Conservation (phyloP, 257 asterid genomes). For the Solanum rostratum region DNA sequence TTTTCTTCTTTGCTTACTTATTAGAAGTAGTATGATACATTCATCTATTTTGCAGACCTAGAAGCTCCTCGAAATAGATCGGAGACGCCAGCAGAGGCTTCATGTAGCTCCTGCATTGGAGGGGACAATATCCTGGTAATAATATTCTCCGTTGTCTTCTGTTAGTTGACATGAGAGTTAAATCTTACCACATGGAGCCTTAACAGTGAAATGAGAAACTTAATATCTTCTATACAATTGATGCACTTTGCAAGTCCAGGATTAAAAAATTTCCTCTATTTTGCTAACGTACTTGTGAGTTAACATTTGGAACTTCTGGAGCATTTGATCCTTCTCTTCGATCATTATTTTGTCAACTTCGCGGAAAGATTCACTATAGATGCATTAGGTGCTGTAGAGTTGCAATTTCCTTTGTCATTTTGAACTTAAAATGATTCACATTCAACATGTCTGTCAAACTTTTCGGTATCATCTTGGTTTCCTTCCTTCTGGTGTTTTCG, state of each 20-base stretch:
- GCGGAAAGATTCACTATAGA: background rate
- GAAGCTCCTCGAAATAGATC: constrained; percentile 88
- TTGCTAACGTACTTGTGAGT: background rate
- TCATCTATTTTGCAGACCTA: constrained; percentile 35
- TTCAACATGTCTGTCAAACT: background rate
- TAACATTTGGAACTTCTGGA: background rate
- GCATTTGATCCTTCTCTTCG: background rate
- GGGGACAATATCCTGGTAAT: constrained; percentile 55
- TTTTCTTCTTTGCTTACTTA: background rate
- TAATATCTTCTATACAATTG: background rate
- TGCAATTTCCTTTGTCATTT: background rate
- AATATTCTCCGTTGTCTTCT: background rate
- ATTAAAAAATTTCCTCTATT: background rate
- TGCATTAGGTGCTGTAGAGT: background rate
- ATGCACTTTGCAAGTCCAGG: background rate
- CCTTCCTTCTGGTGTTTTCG: background rate
- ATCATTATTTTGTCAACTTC: background rate
- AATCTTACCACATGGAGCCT: background rate
- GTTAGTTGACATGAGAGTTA: background rate
- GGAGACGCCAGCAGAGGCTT: constrained; percentile 55
- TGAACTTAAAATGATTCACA: background rate
- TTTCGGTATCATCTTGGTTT: background rate
- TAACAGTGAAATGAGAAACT: background rate
- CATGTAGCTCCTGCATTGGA: constrained; percentile 30
- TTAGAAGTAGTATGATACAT: background rate